A percentile compares a stretch with the other conserved stretches of the same genome.
Conservation (phyloP, 75 land plant species). For the Picea glauca region DNA sequence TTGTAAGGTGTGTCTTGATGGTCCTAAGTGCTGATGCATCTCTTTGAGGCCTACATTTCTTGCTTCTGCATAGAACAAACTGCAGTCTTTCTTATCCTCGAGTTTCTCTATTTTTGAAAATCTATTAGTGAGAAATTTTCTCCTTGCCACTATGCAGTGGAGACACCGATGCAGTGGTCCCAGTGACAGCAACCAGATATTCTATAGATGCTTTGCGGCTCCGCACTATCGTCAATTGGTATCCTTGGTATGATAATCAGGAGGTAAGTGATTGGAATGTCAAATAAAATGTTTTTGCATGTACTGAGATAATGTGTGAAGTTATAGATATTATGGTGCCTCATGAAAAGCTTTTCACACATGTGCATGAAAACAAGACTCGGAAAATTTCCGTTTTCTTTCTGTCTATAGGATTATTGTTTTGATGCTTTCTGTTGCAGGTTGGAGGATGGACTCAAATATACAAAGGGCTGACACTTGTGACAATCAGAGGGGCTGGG, state of each 20-base stretch:
- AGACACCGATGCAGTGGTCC: constrained; percentile 93
- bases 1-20: background rate
- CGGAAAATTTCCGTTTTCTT: too few species aligned
- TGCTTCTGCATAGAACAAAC: background rate
- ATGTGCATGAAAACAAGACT: too few species aligned
- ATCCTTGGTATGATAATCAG: constrained; percentile 74
- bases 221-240: constrained; percentile 68
- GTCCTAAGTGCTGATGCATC: background rate
- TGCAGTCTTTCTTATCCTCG: background rate
- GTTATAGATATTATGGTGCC: too few species aligned
- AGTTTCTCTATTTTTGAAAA: too few species aligned
- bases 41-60: background rate
- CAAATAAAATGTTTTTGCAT: too few species aligned
- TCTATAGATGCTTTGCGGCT: constrained; percentile 73
- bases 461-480: constrained; percentile 79
- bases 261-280: constrained; percentile 43
- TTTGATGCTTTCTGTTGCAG: constrained; percentile 12
- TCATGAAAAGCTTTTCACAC: too few species aligned
- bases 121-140: background rate
- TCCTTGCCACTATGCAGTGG: constrained; percentile 50
- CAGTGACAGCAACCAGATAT: constrained; percentile 84
- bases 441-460: constrained; percentile 91
- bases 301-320: too few species aligned
- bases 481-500: constrained; percentile 82
- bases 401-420: too few species aligned